Base-by-base conservation (phyloP, 306 rosid species). In the Cercis canadensis region DNA sequence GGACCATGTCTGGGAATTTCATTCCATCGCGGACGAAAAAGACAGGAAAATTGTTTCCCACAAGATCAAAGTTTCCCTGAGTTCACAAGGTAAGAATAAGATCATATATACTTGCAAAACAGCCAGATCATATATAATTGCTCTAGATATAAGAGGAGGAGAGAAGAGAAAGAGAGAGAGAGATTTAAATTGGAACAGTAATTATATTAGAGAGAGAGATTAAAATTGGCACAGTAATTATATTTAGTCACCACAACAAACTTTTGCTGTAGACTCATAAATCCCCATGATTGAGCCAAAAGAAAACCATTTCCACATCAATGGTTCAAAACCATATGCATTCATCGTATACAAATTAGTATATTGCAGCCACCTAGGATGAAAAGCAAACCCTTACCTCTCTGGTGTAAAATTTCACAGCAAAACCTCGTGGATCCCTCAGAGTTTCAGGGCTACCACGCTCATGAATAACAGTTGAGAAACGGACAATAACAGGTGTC, bases 391-490 rank as follows among this genome's bases (percentile, higher is more conserved):
- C 19, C 4, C 71, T 73, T 57, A 86, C 90, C 87, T 87, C 88
- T 51, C 88, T 82, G 81, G 92, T 90, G 90, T 92, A 89, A 52
- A 90, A 88, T 64, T 92, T 90, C 74, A 88, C 96, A 19, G 96
- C 92, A 70, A 90, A 92, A 46, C 96, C 96, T 24, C 97, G 87
- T 67, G 96, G 96, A 65, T 90, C 96, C 74, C 96, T 86, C 74
- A 90, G 55, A 54, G 97, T 87, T 83, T 93, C 98, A 65, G 98
- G 98, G 86, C 98, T 93, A 69, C 97, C 98, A 68, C 97, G 97
- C 83, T 93, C 98, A 54, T 90, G 98, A 78, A 90, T 90, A 52
- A 90, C 97, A 55, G 98, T 93, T 3, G 97, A 93, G 83, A 93
- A 93, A 64, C 97, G 97, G 24, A 93, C 94, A 65, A 93, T 88